Percentiles rank a stretch among this genome's conserved stretches.
These are phyloP conservation scores for Bryoglossum gracile DNA, from an alignment of 495 filamentous ascomycete genomes.

Conservation along the genomic window DNA sequence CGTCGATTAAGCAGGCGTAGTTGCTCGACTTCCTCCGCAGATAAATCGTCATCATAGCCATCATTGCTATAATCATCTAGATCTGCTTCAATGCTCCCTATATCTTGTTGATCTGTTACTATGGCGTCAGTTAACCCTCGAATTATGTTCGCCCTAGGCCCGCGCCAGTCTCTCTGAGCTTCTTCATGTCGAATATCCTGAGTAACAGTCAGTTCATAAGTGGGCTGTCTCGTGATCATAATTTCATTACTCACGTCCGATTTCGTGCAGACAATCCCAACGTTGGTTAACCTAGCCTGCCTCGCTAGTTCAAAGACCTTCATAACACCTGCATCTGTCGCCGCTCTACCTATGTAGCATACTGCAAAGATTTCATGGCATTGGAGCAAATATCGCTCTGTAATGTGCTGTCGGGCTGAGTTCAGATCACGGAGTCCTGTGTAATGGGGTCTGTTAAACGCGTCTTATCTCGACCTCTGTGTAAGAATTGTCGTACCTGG, in stretches of 20 bases:
- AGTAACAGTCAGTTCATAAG: slow-evolving; percentile 4
- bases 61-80: slow-evolving; percentile 1
- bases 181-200: slow-evolving; percentile 26
- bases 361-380: slow-evolving; percentile 7
- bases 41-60: slow-evolving; percentile 3
- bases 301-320: slow-evolving; percentile 4
- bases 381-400: slow-evolving; percentile 9
- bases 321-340: slow-evolving; percentile 5
- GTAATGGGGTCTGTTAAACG: not conserved
- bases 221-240: not conserved
- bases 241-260: slow-evolving; percentile 8
- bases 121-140: slow-evolving; percentile 8
- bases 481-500: slow-evolving; percentile 2
- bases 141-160: slow-evolving; percentile 14
- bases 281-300: slow-evolving; percentile 2
- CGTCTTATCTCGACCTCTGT: not conserved
- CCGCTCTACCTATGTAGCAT: slow-evolving; percentile 5
- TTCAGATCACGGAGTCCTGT: slow-evolving; percentile 9
- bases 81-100: not conserved
- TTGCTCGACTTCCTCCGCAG: not conserved
- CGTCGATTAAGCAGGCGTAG: not conserved
- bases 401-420: slow-evolving; percentile 1
- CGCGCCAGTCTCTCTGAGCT: slow-evolving; percentile 24
- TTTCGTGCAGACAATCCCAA: slow-evolving; percentile 11
- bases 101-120: slow-evolving; percentile 4